These are phyloP conservation scores for Suillus spraguei DNA, from an alignment of 768 basidiomycete genomes.

Conservation along the genomic window DNA sequence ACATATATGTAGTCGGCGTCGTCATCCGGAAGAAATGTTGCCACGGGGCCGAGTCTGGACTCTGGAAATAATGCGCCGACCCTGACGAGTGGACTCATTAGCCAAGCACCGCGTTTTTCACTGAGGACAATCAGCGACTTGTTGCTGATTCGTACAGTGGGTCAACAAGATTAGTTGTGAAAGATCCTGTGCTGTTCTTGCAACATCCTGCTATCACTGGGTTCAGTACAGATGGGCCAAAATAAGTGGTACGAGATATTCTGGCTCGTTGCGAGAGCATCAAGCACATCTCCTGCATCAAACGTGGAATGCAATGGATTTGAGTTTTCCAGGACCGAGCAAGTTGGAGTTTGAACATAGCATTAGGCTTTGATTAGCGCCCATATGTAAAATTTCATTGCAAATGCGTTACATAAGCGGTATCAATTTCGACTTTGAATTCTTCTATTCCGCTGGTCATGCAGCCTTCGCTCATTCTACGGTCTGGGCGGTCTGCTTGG, in stretches of 20 bases:
- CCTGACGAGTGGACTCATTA: too few relatives aligned
- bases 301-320: not conserved
- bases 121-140: too few relatives aligned
- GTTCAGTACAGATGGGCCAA: not conserved
- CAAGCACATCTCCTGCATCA: not conserved
- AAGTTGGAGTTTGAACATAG: not conserved
- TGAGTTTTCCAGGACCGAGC: not conserved
- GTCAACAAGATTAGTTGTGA: too few relatives aligned
- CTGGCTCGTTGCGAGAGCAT: not conserved
- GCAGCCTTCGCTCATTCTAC: slow-evolving; percentile 61
- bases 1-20: slow-evolving; percentile 20
- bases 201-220: not conserved
- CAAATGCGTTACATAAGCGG: slow-evolving; percentile 1
- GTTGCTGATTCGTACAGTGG: not conserved
- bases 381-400: not conserved
- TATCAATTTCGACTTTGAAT: not conserved
- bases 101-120: not conserved
- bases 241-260: not conserved
- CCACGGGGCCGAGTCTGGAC: not conserved
- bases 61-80: slow-evolving; percentile 19
- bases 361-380: not conserved
- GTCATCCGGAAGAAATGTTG: slow-evolving; percentile 7
- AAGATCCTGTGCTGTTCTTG: not conserved
- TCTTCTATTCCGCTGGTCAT: slow-evolving; percentile 38
- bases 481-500: slow-evolving; percentile 81